A percentile compares a stretch with the other conserved stretches of the same genome.
Evolutionary conservation across 768 basidiomycete genomes (phyloP).

Genomic region (Suillus occidentalis): DNA sequence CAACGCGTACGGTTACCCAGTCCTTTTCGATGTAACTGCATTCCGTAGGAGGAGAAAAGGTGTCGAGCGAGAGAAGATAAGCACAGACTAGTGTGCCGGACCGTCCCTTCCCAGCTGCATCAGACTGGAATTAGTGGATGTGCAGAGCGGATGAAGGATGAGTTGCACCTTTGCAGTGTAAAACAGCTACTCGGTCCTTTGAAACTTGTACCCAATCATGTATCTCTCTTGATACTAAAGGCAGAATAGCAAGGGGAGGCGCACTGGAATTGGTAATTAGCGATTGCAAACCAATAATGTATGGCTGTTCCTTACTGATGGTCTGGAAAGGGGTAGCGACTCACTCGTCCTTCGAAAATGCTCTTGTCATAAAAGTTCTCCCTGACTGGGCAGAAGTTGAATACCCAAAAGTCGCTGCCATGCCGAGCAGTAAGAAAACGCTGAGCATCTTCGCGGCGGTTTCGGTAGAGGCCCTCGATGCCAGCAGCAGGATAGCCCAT

Average conservation of each 20-base stretch:
- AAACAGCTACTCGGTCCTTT: slow-evolving; percentile 67
- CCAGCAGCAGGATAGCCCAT: slow-evolving; percentile 80
- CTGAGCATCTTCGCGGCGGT: slow-evolving; percentile 72
- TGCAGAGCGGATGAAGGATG: slow-evolving; percentile 5
- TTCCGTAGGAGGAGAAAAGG: slow-evolving; percentile 43
- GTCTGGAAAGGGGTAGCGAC: slow-evolving; percentile 87
- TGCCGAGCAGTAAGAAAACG: slow-evolving; percentile 74
- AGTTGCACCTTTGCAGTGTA: slow-evolving; percentile 80
- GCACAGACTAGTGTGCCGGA: slow-evolving; percentile 86
- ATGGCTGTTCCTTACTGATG: slow-evolving; percentile 63
- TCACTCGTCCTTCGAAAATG: slow-evolving; percentile 72
- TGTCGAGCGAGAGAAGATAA: slow-evolving; percentile 66
- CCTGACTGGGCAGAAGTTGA: slow-evolving; percentile 81
- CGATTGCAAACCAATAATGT: neutral
- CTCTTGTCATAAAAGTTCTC: slow-evolving; percentile 78
- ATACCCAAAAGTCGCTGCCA: slow-evolving; percentile 79
- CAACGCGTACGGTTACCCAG: slow-evolving; percentile 46
- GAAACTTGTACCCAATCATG: slow-evolving; percentile 67
- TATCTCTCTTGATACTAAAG: slow-evolving; percentile 74
- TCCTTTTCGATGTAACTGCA: slow-evolving; percentile 49
- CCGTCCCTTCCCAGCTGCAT: slow-evolving; percentile 73
- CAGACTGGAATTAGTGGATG: slow-evolving; percentile 2
- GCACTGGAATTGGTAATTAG: slow-evolving; percentile 43
- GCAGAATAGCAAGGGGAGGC: slow-evolving; percentile 74
- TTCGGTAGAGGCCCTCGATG: slow-evolving; percentile 77